A percentile compares a stretch with the other conserved stretches of the same genome.
phyloP scores from a whole-genome alignment of 2,329 filamentous ascomycete species.

The Paramyrothecium sp. region DNA sequence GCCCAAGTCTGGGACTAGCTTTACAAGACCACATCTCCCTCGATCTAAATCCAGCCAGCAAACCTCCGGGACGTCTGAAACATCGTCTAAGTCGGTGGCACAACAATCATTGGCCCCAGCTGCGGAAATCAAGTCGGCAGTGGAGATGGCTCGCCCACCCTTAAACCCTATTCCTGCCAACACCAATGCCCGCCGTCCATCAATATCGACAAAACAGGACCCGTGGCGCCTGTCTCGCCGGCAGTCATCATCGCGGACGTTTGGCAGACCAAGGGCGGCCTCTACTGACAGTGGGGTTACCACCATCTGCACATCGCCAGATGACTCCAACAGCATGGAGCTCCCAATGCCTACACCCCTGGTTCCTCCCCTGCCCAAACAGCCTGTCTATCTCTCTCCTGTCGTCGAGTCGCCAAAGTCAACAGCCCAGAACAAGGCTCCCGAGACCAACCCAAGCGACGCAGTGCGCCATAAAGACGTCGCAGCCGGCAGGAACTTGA shows the following conservation, averaged over 20 bases:
- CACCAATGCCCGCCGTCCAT: constrained; percentile 14
- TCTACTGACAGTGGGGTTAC: constrained; percentile 32
- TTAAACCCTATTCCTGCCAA: constrained; percentile 35
- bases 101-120: constrained; percentile 20
- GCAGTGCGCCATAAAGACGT: constrained; percentile 5
- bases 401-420: constrained; percentile 46
- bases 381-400: constrained; percentile 40
- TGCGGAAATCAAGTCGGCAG: constrained; percentile 27
- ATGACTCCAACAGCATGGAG: constrained; percentile 16
- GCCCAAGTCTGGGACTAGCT: constrained; percentile 4
- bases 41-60: not conserved
- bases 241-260: constrained; percentile 16
- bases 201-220: constrained; percentile 20
- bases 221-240: constrained; percentile 16
- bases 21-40: not conserved
- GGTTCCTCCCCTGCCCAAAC: constrained; percentile 13
- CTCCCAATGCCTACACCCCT: not conserved
- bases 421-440: constrained; percentile 23
- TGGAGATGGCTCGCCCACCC: constrained; percentile 16
- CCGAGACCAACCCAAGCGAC: constrained; percentile 19
- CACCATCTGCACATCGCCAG: constrained; percentile 27
- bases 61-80: not conserved
- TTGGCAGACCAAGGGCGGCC: constrained; percentile 18
- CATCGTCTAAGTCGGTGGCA: not conserved
- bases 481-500: not conserved